Evolutionary conservation across 164 flowering plant genomes (phyloP), one percentile per base, ranked within the genome.

Genomic region (Paratinospora sagittata): DNA sequence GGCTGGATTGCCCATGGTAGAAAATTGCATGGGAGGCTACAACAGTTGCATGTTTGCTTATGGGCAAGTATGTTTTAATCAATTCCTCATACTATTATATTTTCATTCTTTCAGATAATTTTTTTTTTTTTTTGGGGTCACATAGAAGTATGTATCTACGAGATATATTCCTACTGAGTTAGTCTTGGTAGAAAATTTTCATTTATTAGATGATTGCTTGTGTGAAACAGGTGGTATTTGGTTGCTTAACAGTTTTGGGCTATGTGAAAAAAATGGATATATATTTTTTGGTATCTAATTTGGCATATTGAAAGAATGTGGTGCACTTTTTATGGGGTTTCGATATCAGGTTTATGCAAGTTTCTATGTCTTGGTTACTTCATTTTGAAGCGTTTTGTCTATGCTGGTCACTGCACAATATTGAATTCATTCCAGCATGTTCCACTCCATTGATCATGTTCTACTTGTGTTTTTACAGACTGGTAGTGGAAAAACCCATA

Each of bases 41-140:
- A 96, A 96, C 72, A 96, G 99, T 70, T 96, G 99, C 80, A 90
- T 96, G 96, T 96, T 96, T 80, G 99, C 99, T 9, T 96, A 96
- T 80, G 98, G 99, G 16, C 99, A 96, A 79, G 99, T 96, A 73
- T 85, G 90, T 69, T 13, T 5, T 34, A 12, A 27, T 21, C 17
- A 45, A 9, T 37, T 66, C 55, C 0, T 30, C 34, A 30, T 30
- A 1, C 36, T 6, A 21, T 19, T 17, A 24, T 36, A 62, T 16
- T 33, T 45, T 16, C 61, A 17, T 13, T 52, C 58, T 63, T 19
- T 37, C 61, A 27, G 24, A 17, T 39, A 45, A 43, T 21, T 49
- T 47, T 63, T 57, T 67, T 21, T n/a, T 6, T 41, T 43, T 26
- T 52, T 52, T 52, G 60, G 60, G 60, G 14, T 52, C n/a, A n/a